Base-by-base conservation (phyloP, 2,329 filamentous ascomycete species). In the Madurella mycetomatis region DNA sequence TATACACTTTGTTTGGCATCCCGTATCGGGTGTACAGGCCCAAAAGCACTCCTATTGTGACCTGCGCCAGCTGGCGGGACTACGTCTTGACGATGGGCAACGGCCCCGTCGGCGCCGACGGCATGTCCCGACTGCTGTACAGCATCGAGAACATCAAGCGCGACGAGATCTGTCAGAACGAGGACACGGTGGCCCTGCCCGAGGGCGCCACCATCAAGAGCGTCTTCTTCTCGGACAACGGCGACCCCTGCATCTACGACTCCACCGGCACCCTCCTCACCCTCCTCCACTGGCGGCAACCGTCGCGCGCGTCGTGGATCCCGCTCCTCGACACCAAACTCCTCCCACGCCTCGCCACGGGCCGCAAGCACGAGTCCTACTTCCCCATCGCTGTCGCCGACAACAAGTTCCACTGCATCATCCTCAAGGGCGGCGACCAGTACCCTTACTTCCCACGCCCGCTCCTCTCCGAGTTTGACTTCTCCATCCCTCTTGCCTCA, bases 21-120 rank as follows among this genome's bases (percentile, higher is more conserved):
- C 92, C 94, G 0, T 87, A 90, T 62, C 85, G 88, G 47, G 85
- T 99, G 1, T 96, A 95, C 70, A 81, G 94, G 19, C 91, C 95
- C 60, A 97, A 97, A 75, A 92, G 87, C 70, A 84, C 83, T 2
- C 92, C 92, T 1, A 88, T 90, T 49, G 91, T 99, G 17, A 94
- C 91, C 0, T 99, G 94, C 66, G 90, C 91, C 0, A 92, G 90
- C 63, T 97, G 90, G 89, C 82, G 87, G 60, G 91, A 99, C 74
- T 97, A 97, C 69, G 86, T 99, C n/a, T 81, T 97, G 67, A 96
- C 92, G 0, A 83, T 99, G 62, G 92, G 92, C 51, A 99, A 99
- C 64, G 95, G 95, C 0, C 84, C 94, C 0, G 81, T 95, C 34
- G 85, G 85, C 12, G 82, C 85, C 9, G 86, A 94, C 66, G 92